These are phyloP conservation scores for Stephanodiscus triporus DNA, from an alignment of 108 stramenopile species.

Conservation along the genomic window DNA sequence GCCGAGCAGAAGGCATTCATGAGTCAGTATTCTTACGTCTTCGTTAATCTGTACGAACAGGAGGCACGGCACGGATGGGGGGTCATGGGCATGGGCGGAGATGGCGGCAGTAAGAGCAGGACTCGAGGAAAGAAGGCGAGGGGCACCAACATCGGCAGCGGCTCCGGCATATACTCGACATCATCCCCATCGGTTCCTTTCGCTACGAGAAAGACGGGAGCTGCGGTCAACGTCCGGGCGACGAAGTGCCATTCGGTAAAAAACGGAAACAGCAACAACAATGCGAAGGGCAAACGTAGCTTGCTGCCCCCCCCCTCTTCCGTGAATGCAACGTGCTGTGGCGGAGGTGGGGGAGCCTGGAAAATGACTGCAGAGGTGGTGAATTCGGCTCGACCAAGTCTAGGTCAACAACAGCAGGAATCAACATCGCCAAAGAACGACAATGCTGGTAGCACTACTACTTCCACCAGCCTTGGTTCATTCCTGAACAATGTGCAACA, in stretches of 20 bases:
- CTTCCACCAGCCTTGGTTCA: not conserved
- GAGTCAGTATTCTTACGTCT: slow-evolving; percentile 72
- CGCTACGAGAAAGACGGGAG: not conserved
- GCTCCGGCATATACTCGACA: not conserved
- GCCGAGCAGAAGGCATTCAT: slow-evolving; percentile 46
- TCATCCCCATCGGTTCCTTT: not conserved
- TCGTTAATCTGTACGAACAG: slow-evolving; percentile 72
- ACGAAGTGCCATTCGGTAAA: slow-evolving; percentile 33
- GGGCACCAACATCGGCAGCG: not conserved
- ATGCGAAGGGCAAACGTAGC: not conserved
- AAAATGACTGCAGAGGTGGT: too few relatives aligned
- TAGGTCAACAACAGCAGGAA: slow-evolving; percentile 17
- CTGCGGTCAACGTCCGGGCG: slow-evolving; percentile 26
- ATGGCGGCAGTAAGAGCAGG: not conserved
- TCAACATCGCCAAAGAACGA: not conserved
- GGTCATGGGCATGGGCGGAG: slow-evolving; percentile 14
- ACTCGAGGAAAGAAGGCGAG: not conserved
- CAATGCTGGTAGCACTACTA: not conserved
- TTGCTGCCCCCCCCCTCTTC: not conserved
- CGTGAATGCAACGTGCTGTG: not conserved
- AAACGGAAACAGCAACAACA: not conserved
- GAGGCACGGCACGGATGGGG: slow-evolving; percentile 34
- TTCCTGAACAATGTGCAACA: slow-evolving; percentile 1
- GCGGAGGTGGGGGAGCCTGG: not conserved
- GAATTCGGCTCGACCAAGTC: too few relatives aligned